Base-by-base conservation (phyloP, 2,329 filamentous ascomycete genomes). In the Paecilomyces dactylethromorphus region DNA sequence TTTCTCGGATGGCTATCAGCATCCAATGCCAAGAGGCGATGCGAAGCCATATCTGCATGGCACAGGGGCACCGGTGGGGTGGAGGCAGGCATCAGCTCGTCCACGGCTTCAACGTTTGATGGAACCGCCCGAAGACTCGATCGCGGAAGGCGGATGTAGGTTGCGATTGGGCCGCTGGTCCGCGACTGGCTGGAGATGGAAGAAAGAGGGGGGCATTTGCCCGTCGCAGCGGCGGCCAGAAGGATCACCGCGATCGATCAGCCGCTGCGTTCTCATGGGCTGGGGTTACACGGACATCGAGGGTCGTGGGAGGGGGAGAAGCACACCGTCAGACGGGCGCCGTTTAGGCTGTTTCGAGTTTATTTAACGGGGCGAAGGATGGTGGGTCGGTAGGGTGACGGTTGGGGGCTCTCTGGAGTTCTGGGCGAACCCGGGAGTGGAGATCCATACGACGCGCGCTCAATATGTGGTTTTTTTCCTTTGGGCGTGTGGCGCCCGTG, bases 331-430 rank as follows among this genome's bases (percentile, higher is more conserved):
- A 57, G 64, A 63, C 64, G 62, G 64, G 61, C 63, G 63, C 70
- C 68, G 69, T 74, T 45, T 74, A 73, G 72, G 63, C 61, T 71
- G 73, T 75, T 74, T 74, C 72, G 69, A 70, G 70, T 74, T 73
- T 69, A 74, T 73, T 72, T 67, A 62, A 61, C 68, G 63, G 64
- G 61, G 59, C 63, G 59, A 58, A 55, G 57, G 45, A 54, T 35
- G 56, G 60, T 58, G 60, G 58, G 60, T 62, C 61, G 53, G 62
- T 62, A 55, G 54, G 54, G 54, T 55, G 54, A 55, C 54, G 39
- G 54, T 32, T 24, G 54, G 22, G 32, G 39, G 39, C n/a, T 31
- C 29, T 31, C 54, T 55, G 54, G 39, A 45, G 54, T 52, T 52
- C 50, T 26, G 22, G 50, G 26, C 50, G 50, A 52, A 21, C 3